A percentile compares a stretch with the other conserved stretches of the same genome.
Conservation (phyloP, 2,329 filamentous ascomycete species). For the Orbilia oligospora region DNA sequence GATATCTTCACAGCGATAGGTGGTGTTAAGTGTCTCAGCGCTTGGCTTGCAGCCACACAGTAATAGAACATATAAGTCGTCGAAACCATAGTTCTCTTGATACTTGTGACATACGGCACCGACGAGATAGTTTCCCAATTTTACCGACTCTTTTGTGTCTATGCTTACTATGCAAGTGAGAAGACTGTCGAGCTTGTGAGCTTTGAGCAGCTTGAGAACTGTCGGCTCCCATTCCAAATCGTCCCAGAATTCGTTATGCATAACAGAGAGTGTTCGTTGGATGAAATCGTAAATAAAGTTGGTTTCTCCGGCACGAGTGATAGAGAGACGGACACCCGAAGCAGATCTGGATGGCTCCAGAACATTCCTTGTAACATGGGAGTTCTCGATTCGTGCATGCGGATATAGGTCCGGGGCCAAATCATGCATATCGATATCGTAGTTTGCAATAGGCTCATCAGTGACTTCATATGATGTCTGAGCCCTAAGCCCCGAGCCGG, state of each 20-base stretch:
- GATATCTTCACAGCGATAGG: too few species aligned
- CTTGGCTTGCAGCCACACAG: background rate
- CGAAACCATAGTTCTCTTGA: background rate
- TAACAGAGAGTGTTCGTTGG: slow-evolving; percentile 5
- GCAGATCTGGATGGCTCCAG: background rate
- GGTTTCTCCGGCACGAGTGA: background rate
- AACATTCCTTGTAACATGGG: too few species aligned
- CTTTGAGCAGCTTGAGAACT: background rate
- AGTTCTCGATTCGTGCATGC: too few species aligned
- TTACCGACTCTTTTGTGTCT: background rate
- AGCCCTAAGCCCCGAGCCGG: too few species aligned
- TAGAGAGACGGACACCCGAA: too few species aligned
- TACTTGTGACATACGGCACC: background rate
- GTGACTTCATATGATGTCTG: too few species aligned
- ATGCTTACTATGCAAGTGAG: slow-evolving; percentile 2
- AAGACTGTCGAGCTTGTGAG: background rate
- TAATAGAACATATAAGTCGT: background rate
- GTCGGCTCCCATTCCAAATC: background rate
- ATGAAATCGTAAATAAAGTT: background rate
- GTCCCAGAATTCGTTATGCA: slow-evolving; percentile 8
- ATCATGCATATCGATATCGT: too few species aligned
- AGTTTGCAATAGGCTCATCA: too few species aligned
- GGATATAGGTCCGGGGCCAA: too few species aligned
- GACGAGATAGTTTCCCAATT: background rate
- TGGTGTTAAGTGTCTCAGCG: background rate